Base-by-base conservation (phyloP, 768 basidiomycete genomes). In the Nidularia sp. region DNA sequence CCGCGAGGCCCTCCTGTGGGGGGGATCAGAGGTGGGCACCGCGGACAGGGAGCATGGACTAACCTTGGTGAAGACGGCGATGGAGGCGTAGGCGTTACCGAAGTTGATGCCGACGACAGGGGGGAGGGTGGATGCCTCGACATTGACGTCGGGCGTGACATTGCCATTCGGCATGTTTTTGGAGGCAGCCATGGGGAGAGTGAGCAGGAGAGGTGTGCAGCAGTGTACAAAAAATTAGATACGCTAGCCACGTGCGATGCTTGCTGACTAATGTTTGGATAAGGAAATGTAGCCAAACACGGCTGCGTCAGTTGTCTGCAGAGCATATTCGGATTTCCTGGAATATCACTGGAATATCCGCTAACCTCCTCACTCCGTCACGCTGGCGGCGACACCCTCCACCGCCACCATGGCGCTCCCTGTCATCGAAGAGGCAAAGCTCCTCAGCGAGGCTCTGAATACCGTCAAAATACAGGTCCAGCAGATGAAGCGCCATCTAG, bases 41-140 rank as follows among this genome's bases (percentile, higher is more conserved):
- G 10, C 7, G 13, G 29, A 31, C 15, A 50, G 15, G 34, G 34
- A 42, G 8, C 6, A 36, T 22, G n/a, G 22, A 63, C 80, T 25
- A 46, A 90, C 94, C 80, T 97, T 98, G 60, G 90, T 92, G 63
- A 97, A 86, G 45, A 98, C 90, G 22, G 96, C 92, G 61, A 99
- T 95, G 34, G 92, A 93, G 9, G 95, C 92, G 66, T 87, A 98
- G 33, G 91, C 86, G 69, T 96, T 93, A 13, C 96, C 97, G 66
- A 98, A 89, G 74, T 96, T 98, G 71, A 99, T 92, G 45, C 96
- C 97, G 45, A 98, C 80, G 52, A 94, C 82, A 0, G 86, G 77
- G 5, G 82, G 85, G 1, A 79, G 65, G 0, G 71, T 66, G 13
- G 66, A 56, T 2, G 74, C 62, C 44, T 77, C 73, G 4, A 74